Base-by-base conservation (phyloP, 139 green algal genomes). In the Asterochloris sp. region DNA sequence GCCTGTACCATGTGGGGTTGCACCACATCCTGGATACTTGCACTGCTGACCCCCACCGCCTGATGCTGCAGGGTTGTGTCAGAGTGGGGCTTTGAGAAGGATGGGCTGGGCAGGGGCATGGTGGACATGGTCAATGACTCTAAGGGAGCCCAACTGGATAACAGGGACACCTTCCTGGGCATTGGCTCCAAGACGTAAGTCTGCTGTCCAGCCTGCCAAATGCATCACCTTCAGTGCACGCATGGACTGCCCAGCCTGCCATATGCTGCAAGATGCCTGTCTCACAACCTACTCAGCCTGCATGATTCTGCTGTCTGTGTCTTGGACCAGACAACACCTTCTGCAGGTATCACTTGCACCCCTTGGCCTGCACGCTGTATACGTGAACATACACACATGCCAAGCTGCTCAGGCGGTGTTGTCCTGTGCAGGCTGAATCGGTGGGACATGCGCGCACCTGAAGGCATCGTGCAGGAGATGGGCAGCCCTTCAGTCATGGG, bases 21-120 rank as follows among this genome's bases (percentile, higher is more conserved):
- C 38, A 54, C 38, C 38, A 54, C 38, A 6, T 54, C 38, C 38
- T 54, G 38, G 38, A 6, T 6, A 6, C 38, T 10, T 54, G 4
- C 38, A 10, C 4, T 54, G 38, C 38, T 54, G 38, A 54, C 38
- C 2, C 38, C 38, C 38, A 54, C 4, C 38, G 38, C 38, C 38
- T 54, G 38, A 54, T 54, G 38, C 62, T 69, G 76, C 76, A 80
- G 76, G 63, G 90, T 98, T 1, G 93, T 98, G 28, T 88, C 84
- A 62, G 92, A 96, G 79, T 99, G 92, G 89, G 84, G 69, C 60
- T 97, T 97, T 80, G 68, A 95, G n/a, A 98, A 98, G 86, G 94
- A 99, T 81, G 86, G 85, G 2, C 91, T 93, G 21, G 93, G 96
- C n/a, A 84, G 93, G 23, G 27, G 74, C 28, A 94, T 96, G 69